phyloP scores from a whole-genome alignment of 495 filamentous ascomycete species.

The Penicillium chermesinum region DNA sequence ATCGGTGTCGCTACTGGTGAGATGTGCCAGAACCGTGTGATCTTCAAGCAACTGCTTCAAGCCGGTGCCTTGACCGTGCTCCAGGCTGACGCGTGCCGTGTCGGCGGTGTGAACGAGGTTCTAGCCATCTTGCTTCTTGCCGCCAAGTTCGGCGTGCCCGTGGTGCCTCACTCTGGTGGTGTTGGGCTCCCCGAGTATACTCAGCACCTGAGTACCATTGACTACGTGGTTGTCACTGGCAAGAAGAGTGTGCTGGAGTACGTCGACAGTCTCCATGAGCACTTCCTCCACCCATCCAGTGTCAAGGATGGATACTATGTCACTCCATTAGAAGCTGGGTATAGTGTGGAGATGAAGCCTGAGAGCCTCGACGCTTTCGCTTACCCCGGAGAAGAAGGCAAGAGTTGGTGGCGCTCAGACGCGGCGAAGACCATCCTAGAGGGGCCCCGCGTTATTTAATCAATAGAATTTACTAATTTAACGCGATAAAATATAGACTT shows the following conservation, averaged over 20 bases:
- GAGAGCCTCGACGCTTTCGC: constrained; percentile 75
- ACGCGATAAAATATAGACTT: constrained; percentile 24
- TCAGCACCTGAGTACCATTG: constrained; percentile 88
- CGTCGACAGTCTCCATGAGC: constrained; percentile 91
- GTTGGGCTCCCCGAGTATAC: constrained; percentile 93
- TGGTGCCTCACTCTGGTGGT: constrained; percentile 85
- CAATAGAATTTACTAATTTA: constrained; percentile 9
- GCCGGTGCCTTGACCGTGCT: constrained; percentile 78
- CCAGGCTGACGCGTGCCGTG: constrained; percentile 86
- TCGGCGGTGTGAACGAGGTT: constrained; percentile 91
- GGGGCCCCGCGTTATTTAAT: constrained; percentile 36
- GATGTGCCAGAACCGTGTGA: constrained; percentile 93
- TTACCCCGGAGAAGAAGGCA: constrained; percentile 69
- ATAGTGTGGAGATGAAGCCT: constrained; percentile 88
- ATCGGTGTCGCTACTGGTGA: constrained; percentile 90
- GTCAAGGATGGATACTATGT: constrained; percentile 84
- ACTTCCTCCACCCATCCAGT: constrained; percentile 75
- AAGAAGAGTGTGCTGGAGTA: constrained; percentile 82
- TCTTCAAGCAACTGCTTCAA: constrained; percentile 89
- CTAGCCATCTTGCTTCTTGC: constrained; percentile 88
- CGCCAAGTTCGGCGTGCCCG: constrained; percentile 74
- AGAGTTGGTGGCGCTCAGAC: constrained; percentile 76
- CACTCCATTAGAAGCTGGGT: constrained; percentile 76
- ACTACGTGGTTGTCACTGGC: constrained; percentile 84
- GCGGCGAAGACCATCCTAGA: constrained; percentile 64